These are phyloP conservation scores for Auxenochlorella protothecoides DNA, from an alignment of 139 green algal genomes.

Conservation along the genomic window DNA sequence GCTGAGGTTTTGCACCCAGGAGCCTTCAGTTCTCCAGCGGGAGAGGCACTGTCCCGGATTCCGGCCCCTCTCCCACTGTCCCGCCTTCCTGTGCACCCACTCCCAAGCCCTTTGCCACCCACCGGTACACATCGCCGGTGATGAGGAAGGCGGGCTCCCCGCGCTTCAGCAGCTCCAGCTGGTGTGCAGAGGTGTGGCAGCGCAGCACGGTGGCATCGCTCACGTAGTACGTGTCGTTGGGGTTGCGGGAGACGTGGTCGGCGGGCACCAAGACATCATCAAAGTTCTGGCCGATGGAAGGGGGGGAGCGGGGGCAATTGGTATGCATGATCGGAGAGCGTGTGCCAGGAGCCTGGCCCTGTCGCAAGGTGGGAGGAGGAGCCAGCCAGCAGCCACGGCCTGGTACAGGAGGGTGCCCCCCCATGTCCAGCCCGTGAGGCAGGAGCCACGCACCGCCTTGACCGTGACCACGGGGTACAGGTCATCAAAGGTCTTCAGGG, in stretches of 20 bases:
- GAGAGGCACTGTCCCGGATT: neutral
- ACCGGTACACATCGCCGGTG: slow-evolving; percentile 90
- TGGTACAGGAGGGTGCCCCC: too few relatives aligned
- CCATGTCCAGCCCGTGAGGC: neutral
- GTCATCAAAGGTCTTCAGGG: slow-evolving; percentile 75
- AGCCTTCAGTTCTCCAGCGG: too few relatives aligned
- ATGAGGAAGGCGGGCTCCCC: slow-evolving; percentile 80
- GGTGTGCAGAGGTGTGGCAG: slow-evolving; percentile 79
- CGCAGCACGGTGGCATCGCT: slow-evolving; percentile 62
- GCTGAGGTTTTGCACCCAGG: too few relatives aligned
- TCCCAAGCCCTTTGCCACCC: neutral
- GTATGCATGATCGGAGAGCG: neutral
- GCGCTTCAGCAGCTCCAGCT: slow-evolving; percentile 74
- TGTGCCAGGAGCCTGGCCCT: too few relatives aligned
- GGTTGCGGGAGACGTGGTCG: slow-evolving; percentile 76
- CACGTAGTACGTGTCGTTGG: slow-evolving; percentile 99
- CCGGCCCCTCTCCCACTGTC: neutral
- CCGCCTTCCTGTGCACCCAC: neutral
- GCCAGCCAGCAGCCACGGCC: too few relatives aligned
- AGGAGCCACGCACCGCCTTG: slow-evolving; percentile 10
- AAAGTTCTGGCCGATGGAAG: slow-evolving; percentile 46
- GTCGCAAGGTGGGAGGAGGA: neutral
- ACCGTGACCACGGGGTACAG: slow-evolving; percentile 76
- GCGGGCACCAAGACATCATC: slow-evolving; percentile 85
- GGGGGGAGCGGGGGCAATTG: neutral